Conservation (phyloP, 768 basidiomycete species). For the Boletellus ananas region DNA sequence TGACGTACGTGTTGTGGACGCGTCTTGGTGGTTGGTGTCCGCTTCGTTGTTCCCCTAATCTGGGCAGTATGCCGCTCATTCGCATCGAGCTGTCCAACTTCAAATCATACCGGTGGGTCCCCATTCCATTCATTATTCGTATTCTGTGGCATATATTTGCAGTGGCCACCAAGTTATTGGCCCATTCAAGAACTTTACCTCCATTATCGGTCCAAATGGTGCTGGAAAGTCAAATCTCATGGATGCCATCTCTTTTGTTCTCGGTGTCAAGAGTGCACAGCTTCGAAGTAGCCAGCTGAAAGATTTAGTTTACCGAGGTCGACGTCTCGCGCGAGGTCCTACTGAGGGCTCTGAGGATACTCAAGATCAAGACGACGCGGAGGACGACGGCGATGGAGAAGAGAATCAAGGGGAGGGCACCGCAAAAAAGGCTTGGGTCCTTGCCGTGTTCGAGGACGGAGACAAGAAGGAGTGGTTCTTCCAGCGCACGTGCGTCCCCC, state of each 20-base stretch:
- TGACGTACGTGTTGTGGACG: conserved; percentile 26
- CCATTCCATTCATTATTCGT: not conserved
- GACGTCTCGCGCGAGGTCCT: conserved; percentile 54
- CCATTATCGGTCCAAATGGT: conserved; percentile 97
- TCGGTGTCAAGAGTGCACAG: conserved; percentile 93
- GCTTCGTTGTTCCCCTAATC: conserved; percentile 19
- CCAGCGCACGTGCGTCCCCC: conserved; percentile 75
- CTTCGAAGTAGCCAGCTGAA: conserved; percentile 90
- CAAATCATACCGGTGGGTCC: conserved; percentile 81
- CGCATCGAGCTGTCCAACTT: conserved; percentile 94
- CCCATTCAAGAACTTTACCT: conserved; percentile 91
- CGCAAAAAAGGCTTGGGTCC: conserved; percentile 93
- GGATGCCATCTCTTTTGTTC: conserved; percentile 99
- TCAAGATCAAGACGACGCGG: conserved; percentile 44
- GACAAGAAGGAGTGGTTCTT: conserved; percentile 84
- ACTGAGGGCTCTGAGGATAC: conserved; percentile 42
- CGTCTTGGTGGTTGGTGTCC: conserved; percentile 16
- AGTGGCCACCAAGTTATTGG: conserved; percentile 85
- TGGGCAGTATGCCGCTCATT: conserved; percentile 61
- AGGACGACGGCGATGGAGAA: conserved; percentile 43
- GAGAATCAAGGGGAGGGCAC: conserved; percentile 69
- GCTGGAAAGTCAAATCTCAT: conserved; percentile 98
- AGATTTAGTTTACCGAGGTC: conserved; percentile 94
- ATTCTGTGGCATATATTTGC: conserved; percentile 6
- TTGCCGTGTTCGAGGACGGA: conserved; percentile 81